Conservation (phyloP, 129 eudicot genomes). For the Tagetes erecta region DNA sequence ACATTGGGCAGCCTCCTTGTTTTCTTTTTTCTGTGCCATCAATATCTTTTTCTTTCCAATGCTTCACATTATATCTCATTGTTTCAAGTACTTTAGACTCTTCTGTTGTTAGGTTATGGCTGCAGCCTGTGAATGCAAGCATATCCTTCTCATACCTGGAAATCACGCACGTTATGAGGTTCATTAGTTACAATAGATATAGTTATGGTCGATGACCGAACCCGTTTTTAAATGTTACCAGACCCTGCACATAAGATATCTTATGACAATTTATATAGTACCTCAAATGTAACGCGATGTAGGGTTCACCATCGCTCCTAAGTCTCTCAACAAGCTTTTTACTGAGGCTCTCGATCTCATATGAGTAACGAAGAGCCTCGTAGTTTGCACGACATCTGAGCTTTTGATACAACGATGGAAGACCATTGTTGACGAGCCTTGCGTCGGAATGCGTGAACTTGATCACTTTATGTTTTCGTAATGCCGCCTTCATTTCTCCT, state of each 20-base stretch:
- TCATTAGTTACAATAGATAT: background rate
- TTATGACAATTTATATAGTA: slow-evolving; percentile 15
- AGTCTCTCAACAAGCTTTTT: slow-evolving; percentile 52
- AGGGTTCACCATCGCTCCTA: slow-evolving; percentile 52
- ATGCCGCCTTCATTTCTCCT: slow-evolving; percentile 54
- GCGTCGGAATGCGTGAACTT: slow-evolving; percentile 75
- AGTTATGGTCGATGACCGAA: background rate
- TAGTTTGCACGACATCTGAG: slow-evolving; percentile 88
- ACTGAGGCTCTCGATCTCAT: slow-evolving; percentile 70
- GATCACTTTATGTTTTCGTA: slow-evolving; percentile 69
- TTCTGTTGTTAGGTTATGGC: slow-evolving; percentile 59
- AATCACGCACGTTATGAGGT: background rate
- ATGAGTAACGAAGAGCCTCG: slow-evolving; percentile 66
- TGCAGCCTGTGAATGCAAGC: slow-evolving; percentile 97
- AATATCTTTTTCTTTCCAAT: slow-evolving; percentile 96
- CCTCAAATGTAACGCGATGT: slow-evolving; percentile 88
- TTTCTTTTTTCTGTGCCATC: slow-evolving; percentile 60
- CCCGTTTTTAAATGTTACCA: background rate
- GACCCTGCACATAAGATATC: background rate
- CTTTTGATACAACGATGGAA: slow-evolving; percentile 56
- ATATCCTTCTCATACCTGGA: slow-evolving; percentile 80
- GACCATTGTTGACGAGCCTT: slow-evolving; percentile 91
- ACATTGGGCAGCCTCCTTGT: slow-evolving; percentile 93
- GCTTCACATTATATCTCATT: slow-evolving; percentile 76
- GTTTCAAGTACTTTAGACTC: slow-evolving; percentile 69